Evolutionary conservation across 768 basidiomycete genomes (phyloP).

Genomic region (Termitomyces sp.): DNA sequence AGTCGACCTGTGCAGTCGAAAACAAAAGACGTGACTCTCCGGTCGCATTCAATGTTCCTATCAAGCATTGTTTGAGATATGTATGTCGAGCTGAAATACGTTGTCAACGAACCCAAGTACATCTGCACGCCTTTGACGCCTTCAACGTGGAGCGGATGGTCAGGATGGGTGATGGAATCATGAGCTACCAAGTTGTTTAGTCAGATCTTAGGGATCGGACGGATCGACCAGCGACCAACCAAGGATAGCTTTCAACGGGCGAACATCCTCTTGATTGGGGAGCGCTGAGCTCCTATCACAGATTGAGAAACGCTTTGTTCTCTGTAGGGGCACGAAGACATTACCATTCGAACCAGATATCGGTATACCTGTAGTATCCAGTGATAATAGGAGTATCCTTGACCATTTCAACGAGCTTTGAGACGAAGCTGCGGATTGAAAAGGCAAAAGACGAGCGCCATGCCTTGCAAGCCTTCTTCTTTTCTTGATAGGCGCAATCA

Average conservation of each 20-base stretch:
- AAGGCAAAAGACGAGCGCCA: slow-evolving; percentile 4
- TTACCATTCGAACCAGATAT: slow-evolving; percentile 82
- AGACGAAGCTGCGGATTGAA: slow-evolving; percentile 1
- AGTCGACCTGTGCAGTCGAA: slow-evolving; percentile 83
- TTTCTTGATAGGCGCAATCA: background rate
- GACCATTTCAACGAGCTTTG: slow-evolving; percentile 16
- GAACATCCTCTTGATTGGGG: slow-evolving; percentile 54
- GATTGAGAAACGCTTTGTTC: background rate
- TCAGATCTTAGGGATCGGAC: background rate
- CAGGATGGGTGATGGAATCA: slow-evolving; percentile 63
- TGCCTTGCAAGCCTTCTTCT: background rate
- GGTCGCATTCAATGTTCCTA: slow-evolving; percentile 57
- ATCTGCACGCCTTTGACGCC: slow-evolving; percentile 67
- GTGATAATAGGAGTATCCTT: slow-evolving; percentile 43
- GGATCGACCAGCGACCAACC: slow-evolving; percentile 24
- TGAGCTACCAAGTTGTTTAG: slow-evolving; percentile 37
- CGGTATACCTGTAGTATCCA: slow-evolving; percentile 82
- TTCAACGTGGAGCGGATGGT: slow-evolving; percentile 66
- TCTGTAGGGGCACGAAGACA: background rate
- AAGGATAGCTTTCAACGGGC: slow-evolving; percentile 65
- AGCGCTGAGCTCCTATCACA: slow-evolving; percentile 51
- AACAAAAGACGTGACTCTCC: slow-evolving; percentile 80
- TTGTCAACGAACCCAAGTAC: slow-evolving; percentile 50
- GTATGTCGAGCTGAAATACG: too few species aligned
- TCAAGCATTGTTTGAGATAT: background rate